Base-by-base conservation (phyloP, 257 asterid genomes). In the Marsdenia floribunda region DNA sequence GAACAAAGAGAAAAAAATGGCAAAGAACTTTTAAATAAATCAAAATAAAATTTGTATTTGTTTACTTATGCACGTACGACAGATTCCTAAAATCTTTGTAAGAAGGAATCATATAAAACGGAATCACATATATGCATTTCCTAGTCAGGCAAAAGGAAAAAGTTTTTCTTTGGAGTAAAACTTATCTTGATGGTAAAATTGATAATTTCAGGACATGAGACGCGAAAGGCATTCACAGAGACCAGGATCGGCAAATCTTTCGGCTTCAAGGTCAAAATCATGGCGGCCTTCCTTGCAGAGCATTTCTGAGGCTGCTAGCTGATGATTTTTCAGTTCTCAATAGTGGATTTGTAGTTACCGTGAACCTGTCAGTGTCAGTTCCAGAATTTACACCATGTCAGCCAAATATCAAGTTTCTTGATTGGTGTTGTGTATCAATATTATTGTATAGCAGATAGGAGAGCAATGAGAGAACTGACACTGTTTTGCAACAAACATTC, bases 401-500 rank as follows among this genome's bases (percentile, higher is more conserved):
- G 22, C 67, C 59, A 75, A 19, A 54, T 42, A 33, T 69, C 46
- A 21, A 64, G 80, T 76, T 76, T 70, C 38, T n/a, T 33, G 40
- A 55, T 18, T 29, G 50, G 67, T 77, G 74, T 58, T 57, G 60
- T 29, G 77, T 35, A 58, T 68, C 67, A 57, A 40, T 63, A 67
- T 44, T 42, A 49, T 55, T 84, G 85, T 79, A 79, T 76, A 74
- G 80, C 67, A 47, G 59, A 37, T 71, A 70, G 68, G 46, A 70
- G 59, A 55, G 74, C 63, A 65, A 67, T 55, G 74, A 47, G 49
- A 35, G 49, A 35, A 42, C 70, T 44, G 69, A 65, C 73, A 54
- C 70, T 68, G 75, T 59, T 40, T 70, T 59, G 40, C 44, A 44
- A 70, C 42, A 47, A 76, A 60, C 64, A 47, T 71, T 60, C 72